Base-by-base conservation (phyloP, 495 filamentous ascomycete species). In the Xanthoparmelia taractica region DNA sequence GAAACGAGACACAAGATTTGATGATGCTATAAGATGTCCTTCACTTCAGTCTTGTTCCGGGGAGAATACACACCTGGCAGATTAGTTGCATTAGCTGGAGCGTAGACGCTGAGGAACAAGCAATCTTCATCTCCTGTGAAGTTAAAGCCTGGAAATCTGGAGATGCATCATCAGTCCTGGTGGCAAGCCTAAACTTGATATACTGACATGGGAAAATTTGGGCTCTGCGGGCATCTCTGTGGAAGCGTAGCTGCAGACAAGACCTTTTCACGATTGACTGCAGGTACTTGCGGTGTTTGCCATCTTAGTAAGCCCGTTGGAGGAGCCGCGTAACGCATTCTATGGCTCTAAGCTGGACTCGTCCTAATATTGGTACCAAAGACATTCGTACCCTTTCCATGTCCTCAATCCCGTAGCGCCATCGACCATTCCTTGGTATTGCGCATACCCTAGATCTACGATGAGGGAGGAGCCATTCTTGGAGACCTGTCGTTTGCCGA, bases 71-170 rank as follows among this genome's bases (percentile, higher is more conserved):
- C 27, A 48, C 45, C 45, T 29, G 84, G 85, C 20, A 82, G 73
- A 37, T 72, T 77, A 23, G 72, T 60, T 57, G 73, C 63, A 17
- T 69, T 66, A 3, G 59, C 48, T 11, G 66, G 77, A 4, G 82
- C 79, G 70, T 84, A 85, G 0, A 86, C 70, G 13, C 78, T 79
- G 4, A 87, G 73, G 59, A 85, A 86, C 6, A 86, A 71, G 69
- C 84, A 86, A 66, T 87, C 84, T 71, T 87, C 84, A 18, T 78
- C 78, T 3, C 84, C 85, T 56, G 85, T 88, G 27, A 76, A 68
- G 11, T 67, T 64, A 43, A 45, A 65, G 36, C 27, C 63, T 75
- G 4, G 78, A 80, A 64, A 18, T 27, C 79, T 72, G 63, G 36
- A 8, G 59, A 59, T 4, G 59, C 27, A 52, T 60, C 48, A n/a